Conservation (phyloP, 2,329 filamentous ascomycete genomes). For the Pseudogymnoascus sp. region DNA sequence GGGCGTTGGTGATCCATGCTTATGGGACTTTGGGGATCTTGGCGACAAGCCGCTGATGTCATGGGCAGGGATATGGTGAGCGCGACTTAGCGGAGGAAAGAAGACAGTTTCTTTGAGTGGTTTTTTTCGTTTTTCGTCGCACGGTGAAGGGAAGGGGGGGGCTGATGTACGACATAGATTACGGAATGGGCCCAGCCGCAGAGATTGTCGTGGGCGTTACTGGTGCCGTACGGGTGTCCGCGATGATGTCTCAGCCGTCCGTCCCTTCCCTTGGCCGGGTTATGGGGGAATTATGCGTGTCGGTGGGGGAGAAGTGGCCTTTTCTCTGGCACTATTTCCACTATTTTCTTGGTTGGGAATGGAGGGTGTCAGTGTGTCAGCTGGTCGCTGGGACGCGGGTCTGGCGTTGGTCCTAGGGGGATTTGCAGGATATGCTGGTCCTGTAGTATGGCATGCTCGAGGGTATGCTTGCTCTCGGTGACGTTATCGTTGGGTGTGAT, state of each 20-base stretch:
- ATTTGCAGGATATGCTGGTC: neutral
- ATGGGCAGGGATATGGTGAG: neutral
- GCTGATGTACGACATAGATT: conserved; percentile 5
- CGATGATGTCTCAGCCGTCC: neutral
- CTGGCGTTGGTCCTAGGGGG: neutral
- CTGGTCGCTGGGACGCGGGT: neutral
- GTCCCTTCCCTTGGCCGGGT: neutral
- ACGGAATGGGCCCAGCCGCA: conserved; percentile 2
- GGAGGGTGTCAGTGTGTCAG: neutral
- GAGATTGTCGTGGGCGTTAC: neutral
- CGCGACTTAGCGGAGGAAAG: neutral
- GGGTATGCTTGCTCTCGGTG: neutral
- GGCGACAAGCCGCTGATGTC: conserved; percentile 3
- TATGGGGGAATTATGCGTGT: neutral
- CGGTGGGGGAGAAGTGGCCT: neutral
- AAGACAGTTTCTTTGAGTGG: neutral
- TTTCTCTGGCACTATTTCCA: neutral
- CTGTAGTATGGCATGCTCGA: neutral
- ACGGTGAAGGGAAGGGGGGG: neutral
- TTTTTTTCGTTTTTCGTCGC: neutral
- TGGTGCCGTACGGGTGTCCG: neutral
- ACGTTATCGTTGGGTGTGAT: neutral
- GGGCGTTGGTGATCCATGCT: neutral
- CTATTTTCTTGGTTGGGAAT: conserved; percentile 5
- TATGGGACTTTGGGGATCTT: neutral